Evolutionary conservation across 1,284 basidiomycete species (phyloP), one percentile per base, ranked within the genome.

Genomic region (Fomes fomentarius): DNA sequence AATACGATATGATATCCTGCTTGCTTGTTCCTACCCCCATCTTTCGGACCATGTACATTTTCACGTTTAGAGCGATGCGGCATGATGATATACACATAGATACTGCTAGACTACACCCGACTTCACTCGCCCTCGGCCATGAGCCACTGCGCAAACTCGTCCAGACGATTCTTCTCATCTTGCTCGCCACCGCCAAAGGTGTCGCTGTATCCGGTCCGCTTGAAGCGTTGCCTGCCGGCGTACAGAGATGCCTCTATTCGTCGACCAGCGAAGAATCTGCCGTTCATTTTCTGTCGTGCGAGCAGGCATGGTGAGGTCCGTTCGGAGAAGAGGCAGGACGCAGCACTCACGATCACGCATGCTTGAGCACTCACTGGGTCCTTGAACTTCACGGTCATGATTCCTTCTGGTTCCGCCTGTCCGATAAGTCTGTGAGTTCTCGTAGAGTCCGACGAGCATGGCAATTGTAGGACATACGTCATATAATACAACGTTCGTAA

Each of bases 331-430:
- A 45, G 30, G 7, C 48, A 28, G 9, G 0, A 21, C 21, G 22
- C 25, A 28, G 44, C 14, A 81, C 91, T 63, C 63, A 92, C 94
- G 52, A 92, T 57, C 11, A 98, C 78, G 66, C 96, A 99, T 4
- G 93, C 93, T 69, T 93, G 86, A 0, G 96, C 96, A 50, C 93
- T 87, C 3, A 93, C 66, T 5, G 90, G 81, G 60, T 96, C 94
- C 55, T 87, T 87, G 76, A 98, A 99, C 64, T 96, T 96, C 59
- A 99, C 88, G 0, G 95, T 96, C 83, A 99, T 98, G 52, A 99
- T 76, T 1, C 97, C 97, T 37, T 98, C 94, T 21, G 87, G 78
- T 70, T 99, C 97, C 75, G 89, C 84, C 94, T 98, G 72, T 49
- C 61, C 40, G 22, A 31, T 9, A 11, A 19, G 41, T 50, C 14